Evolutionary conservation across 2,329 filamentous ascomycete species (phyloP).

Genomic region (Drechslerella dactyloides): DNA sequence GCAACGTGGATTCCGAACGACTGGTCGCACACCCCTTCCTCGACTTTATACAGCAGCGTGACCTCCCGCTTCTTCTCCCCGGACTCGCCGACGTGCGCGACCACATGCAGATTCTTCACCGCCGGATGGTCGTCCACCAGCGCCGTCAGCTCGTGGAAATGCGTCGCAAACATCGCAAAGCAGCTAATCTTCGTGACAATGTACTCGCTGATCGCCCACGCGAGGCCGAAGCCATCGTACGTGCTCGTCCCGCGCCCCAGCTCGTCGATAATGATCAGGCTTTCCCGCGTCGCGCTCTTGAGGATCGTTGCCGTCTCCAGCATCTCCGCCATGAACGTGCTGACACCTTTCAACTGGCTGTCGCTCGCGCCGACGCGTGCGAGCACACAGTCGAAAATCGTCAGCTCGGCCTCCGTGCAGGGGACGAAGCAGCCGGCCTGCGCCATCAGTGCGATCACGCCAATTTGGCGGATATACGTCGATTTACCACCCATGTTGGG

Average conservation of each 20-base stretch:
- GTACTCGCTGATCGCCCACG: conserved; percentile 98
- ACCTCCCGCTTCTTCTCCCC: conserved; percentile 75
- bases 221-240: conserved; percentile 97
- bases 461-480: conserved; percentile 96
- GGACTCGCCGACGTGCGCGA: conserved; percentile 77
- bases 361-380: conserved; percentile 95
- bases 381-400: conserved; percentile 95
- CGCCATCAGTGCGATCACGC: conserved; percentile 95
- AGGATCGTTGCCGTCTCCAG: conserved; percentile 97
- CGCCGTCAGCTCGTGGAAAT: conserved; percentile 97
- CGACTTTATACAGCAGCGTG: conserved; percentile 94
- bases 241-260: conserved; percentile 95
- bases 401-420: conserved; percentile 85
- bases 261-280: conserved; percentile 97
- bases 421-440: conserved; percentile 97
- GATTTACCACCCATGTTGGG: conserved; percentile 99
- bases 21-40: conserved; percentile 91
- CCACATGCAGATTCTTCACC: conserved; percentile 92
- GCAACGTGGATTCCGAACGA: conserved; percentile 98
- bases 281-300: conserved; percentile 93
- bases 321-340: conserved; percentile 99
- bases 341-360: conserved; percentile 95
- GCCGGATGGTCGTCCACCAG: conserved; percentile 84
- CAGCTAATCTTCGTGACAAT: conserved; percentile 95
- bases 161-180: conserved; percentile 93